Evolutionary conservation across 495 filamentous ascomycete species (phyloP).

Genomic region (Annulohypoxylon moriforme): DNA sequence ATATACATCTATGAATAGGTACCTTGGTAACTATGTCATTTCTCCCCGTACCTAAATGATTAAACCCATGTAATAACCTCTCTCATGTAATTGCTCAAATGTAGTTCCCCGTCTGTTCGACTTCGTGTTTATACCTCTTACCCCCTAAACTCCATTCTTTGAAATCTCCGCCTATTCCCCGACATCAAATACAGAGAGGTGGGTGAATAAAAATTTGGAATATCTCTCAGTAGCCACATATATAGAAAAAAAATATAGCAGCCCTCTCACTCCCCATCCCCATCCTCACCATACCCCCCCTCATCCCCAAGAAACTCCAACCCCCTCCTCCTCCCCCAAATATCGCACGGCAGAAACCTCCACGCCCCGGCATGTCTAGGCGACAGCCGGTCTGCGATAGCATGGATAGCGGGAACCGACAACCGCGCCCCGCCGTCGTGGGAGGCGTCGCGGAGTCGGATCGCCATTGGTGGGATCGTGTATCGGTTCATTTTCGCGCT

Average conservation of each 20-base stretch:
- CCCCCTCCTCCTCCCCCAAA: slow-evolving; percentile 48
- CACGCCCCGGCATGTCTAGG: slow-evolving; percentile 51
- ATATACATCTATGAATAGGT: no score
- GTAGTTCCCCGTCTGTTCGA: no score
- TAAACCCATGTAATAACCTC: no score
- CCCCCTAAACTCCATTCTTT: no score
- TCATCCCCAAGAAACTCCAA: slow-evolving; percentile 41
- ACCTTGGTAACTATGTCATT: no score
- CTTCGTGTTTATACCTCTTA: neutral
- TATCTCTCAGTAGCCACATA: no score
- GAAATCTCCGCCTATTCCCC: neutral
- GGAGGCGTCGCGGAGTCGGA: slow-evolving; percentile 39
- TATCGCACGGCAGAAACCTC: slow-evolving; percentile 57
- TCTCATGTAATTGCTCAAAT: no score
- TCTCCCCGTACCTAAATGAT: no score
- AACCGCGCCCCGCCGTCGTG: slow-evolving; percentile 30
- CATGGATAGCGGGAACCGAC: slow-evolving; percentile 47
- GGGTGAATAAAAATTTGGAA: no score
- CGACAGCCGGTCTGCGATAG: slow-evolving; percentile 40
- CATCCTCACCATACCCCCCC: neutral
- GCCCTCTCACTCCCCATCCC: neutral
- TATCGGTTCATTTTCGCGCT: slow-evolving; percentile 23
- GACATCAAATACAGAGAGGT: neutral
- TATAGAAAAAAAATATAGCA: no score
- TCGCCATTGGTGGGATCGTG: slow-evolving; percentile 38